A percentile compares a stretch with the other conserved stretches of the same genome.
Conservation (phyloP, 495 filamentous ascomycete species). For the Schizothecium vesticola region DNA sequence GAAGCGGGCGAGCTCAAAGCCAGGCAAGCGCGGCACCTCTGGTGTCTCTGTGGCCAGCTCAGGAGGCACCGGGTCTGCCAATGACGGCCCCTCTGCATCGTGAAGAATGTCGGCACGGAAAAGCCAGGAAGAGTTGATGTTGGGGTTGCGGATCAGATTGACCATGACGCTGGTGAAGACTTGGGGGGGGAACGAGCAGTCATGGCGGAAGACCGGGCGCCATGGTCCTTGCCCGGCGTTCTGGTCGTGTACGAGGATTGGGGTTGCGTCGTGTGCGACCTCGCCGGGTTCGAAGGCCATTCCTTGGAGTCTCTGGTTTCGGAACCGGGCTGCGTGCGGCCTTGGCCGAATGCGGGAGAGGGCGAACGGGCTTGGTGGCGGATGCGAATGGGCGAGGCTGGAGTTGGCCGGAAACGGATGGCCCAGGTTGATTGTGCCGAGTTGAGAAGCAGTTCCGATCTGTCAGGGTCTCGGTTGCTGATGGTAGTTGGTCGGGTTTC, state of each 20-base stretch:
- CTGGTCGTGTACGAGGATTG: conserved; percentile 20
- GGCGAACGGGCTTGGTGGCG: neutral
- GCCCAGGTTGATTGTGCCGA: neutral
- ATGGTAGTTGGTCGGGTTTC: neutral
- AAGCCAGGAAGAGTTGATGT: conserved; percentile 75
- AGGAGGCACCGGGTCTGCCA: neutral
- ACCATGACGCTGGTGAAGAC: conserved; percentile 60
- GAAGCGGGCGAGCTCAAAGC: conserved; percentile 32
- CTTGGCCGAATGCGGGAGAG: neutral
- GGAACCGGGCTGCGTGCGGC: neutral
- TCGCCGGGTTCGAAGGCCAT: conserved; percentile 29
- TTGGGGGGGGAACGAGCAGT: conserved; percentile 53
- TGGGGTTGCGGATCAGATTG: conserved; percentile 77
- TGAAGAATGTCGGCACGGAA: conserved; percentile 83
- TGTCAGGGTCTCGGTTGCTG: neutral
- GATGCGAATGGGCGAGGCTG: neutral
- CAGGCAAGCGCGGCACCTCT: conserved; percentile 19
- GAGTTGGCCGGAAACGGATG: neutral
- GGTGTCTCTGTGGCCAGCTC: neutral
- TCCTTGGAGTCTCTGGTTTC: neutral
- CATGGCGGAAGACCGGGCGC: conserved; percentile 46
- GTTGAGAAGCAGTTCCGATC: neutral
- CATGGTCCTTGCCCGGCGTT: conserved; percentile 31
- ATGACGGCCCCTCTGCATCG: conserved; percentile 29
- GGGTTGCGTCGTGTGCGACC: conserved; percentile 26